Conservation (phyloP, 2,329 filamentous ascomycete genomes). For the Penicillium expansum region DNA sequence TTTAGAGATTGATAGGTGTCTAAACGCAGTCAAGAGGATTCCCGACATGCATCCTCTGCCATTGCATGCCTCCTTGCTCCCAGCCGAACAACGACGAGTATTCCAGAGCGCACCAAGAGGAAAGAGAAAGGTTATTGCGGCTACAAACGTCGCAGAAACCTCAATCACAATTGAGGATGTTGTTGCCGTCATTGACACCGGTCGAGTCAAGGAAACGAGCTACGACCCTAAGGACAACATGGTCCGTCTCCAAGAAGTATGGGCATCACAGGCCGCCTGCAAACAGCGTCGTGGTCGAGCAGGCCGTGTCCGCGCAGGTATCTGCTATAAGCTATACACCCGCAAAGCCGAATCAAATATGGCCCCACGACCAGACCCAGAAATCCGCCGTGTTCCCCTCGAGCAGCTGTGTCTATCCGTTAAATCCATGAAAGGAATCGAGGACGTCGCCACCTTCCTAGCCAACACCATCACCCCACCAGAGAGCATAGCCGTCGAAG, state of each 20-base stretch:
- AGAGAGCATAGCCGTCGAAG: conserved; percentile 78
- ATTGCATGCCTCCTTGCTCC: conserved; percentile 86
- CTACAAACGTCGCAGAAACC: conserved; percentile 96
- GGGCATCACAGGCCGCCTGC: conserved; percentile 89
- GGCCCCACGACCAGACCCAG: conserved; percentile 83
- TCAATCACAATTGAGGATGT: conserved; percentile 99
- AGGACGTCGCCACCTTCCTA: conserved; percentile 77
- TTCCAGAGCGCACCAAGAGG: conserved; percentile 73
- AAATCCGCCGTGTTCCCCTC: conserved; percentile 87
- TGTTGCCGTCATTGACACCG: conserved; percentile 91
- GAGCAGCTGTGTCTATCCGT: conserved; percentile 95
- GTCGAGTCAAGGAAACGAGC: conserved; percentile 93
- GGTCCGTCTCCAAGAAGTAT: conserved; percentile 89
- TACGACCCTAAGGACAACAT: conserved; percentile 92
- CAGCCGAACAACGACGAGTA: conserved; percentile 81
- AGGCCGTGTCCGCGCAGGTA: conserved; percentile 84
- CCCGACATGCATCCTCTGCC: conserved; percentile 74
- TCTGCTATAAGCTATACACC: conserved; percentile 95
- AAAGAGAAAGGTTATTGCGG: conserved; percentile 86
- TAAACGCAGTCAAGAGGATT: conserved; percentile 65
- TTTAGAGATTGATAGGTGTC: conserved; percentile 81
- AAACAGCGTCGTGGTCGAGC: conserved; percentile 92
- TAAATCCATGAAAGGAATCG: conserved; percentile 81
- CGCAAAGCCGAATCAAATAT: conserved; percentile 78
- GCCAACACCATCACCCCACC: conserved; percentile 86